Evolutionary conservation across 768 basidiomycete species (phyloP), one percentile per base, ranked within the genome.

Genomic region (Naganishia kalamii): DNA sequence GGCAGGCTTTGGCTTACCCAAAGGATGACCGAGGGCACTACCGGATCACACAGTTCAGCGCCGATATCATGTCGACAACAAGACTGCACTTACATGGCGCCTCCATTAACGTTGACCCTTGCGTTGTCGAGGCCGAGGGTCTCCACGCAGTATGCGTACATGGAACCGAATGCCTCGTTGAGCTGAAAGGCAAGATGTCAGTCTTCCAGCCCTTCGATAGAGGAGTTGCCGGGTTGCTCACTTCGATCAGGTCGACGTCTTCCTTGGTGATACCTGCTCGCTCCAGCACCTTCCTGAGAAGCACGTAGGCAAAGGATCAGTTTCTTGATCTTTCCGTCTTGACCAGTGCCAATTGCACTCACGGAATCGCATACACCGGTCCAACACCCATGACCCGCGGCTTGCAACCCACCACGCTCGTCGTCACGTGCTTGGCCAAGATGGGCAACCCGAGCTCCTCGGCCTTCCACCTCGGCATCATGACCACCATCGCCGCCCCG

Each of bases 121-220:
- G 81, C 80, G n/a, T 75, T 77, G 65, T 84, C 81, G 27, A 93
- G 80, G 13, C 81, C 82, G 19, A 92, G 84, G 64, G 83, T 75
- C 68, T 86, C 85, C 37, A 89, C 78, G 54, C 83, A 84, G 74
- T 93, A 90, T 0, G 88, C 83, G 65, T 84, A 88, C 70, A 70
- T 71, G 29, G 88, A 89, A 11, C 90, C 89, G 71, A 93, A 92
- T 0, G 90, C 91, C 72, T 93, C 91, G 72, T 94, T 94, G 76
- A 94, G 87, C 88, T 91, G 70, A 25, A 54, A 27, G 43, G 23
- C 32, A 12, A 21, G 21, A 32, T 8, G 27, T 33, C 2, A 57
- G 54, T 15, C 41, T 29, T n/a, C n/a, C n/a, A n/a, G n/a, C n/a
- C n/a, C n/a, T n/a, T n/a, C n/a, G n/a, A n/a, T 48, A 17, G 60